Evolutionary conservation across 805 yeast species (phyloP), one percentile per base, ranked within the genome.

Genomic region (Candida cerambycidarum): DNA sequence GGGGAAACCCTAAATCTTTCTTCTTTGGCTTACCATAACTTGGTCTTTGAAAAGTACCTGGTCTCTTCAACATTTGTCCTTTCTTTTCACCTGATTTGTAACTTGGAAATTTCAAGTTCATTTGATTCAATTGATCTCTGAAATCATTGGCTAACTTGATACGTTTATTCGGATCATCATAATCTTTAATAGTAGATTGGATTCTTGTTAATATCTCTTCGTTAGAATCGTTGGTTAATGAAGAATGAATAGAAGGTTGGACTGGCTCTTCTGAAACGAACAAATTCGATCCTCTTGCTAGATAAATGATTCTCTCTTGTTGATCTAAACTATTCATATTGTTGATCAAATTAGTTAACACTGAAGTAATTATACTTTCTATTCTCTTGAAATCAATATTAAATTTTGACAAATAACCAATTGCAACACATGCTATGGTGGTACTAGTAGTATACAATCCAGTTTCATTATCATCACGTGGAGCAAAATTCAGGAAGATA

Each of bases 381-480:
- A 63, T 47, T 33, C 46, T 45, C 23, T 56, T 57, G 17, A 51
- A 44, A 11, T 59, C 62, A 10, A 51, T 42, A 39, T 54, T 43
- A 50, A 42, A 42, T 16, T 38, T 42, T 16, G 41, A 18, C 27
- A 49, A 39, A 27, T 46, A 49, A 9, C 43, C 38, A 7, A 71
- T 63, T 1, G 71, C 70, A n/a, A 63, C 60, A 4, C 75, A 57
- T 1, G 69, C 62, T 3, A 66, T 58, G 2, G 65, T 58, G 1
- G 69, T 65, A 6, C 72, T 61, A 1, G 72, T 64, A 1, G 73
- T 66, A 9, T 59, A 46, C 19, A 66, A 50, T 17, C 58, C 64
- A 23, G 63, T 61, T 41, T 53, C 54, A 1, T 71, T 62, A 31
- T 63, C 67, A 28, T 63, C 70, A 13, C 58, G 57, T 12, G 53